Base-by-base conservation (phyloP, 306 rosid genomes). In the Quercus dentata region DNA sequence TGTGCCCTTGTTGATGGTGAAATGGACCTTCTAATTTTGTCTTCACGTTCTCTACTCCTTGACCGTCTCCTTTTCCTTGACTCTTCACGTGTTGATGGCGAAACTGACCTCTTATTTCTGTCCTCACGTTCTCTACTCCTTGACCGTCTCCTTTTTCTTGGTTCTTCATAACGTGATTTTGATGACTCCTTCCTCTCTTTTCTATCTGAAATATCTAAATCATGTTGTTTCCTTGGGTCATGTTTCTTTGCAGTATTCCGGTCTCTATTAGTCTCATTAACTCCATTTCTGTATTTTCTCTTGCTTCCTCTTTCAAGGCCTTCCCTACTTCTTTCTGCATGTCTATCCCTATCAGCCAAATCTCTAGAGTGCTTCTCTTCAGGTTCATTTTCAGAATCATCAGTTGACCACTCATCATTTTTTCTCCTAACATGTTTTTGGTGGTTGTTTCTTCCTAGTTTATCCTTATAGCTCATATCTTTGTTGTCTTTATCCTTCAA, bases 81-180 rank as follows among this genome's bases (percentile, higher is more conserved):
- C 81, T 85, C 63, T 38, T 38, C 46, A 38, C 83, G 80, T 27
- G 84, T 91, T 58, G 96, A 91, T 70, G 62, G 81, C 25, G 97
- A 84, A 6, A 30, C 82, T 51, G 93, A 88, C 78, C 83, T 82
- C 70, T 82, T 83, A 82, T 83, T 86, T 86, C 89, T 86, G 55
- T 86, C 84, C 71, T 74, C 88, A 28, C 2, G 87, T 56, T 90
- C 94, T 80, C 61, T 87, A 76, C 94, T 91, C 86, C 89, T 89
- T 55, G 94, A 87, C 28, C 88, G 74, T 87, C 89, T 89, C 84
- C 87, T 87, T 88, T 89, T 88, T 70, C 46, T 38, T 38, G 90
- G 80, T 65, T 90, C 97, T 86, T 86, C 92, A 78, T 70, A 52
- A 87, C 21, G 86, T 46, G 89, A 79, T 62, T 82, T 88, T 68